phyloP scores from a whole-genome alignment of 1,284 basidiomycete genomes.

The Singerocomus inundabilis region DNA sequence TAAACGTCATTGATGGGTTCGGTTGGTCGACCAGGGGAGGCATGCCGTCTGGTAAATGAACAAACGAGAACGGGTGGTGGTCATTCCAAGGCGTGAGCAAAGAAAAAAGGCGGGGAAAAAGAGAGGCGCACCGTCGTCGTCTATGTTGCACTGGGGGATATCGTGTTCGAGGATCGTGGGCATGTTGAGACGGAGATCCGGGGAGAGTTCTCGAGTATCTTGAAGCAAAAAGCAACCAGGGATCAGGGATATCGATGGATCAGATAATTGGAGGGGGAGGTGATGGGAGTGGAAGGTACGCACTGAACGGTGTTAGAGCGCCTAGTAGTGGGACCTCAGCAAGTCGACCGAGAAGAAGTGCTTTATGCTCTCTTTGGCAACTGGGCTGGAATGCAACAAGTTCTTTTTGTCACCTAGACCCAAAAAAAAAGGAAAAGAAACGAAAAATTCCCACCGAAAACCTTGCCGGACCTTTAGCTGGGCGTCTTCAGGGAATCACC shows the following conservation, averaged over 20 bases:
- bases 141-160: slow-evolving; percentile 14
- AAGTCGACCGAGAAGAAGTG: slow-evolving; percentile 23
- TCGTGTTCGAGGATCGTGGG: slow-evolving; percentile 30
- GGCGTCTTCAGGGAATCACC: slow-evolving; percentile 11
- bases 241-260: slow-evolving; percentile 13
- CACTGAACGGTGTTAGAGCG: slow-evolving; percentile 31
- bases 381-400: slow-evolving; percentile 30
- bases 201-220: not conserved
- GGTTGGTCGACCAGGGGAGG: slow-evolving; percentile 52
- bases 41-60: slow-evolving; percentile 40
- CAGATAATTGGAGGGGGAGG: slow-evolving; percentile 4
- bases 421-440: too few species aligned
- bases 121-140: slow-evolving; percentile 34
- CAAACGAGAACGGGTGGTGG: slow-evolving; percentile 12
- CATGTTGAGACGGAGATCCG: slow-evolving; percentile 14
- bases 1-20: slow-evolving; percentile 46
- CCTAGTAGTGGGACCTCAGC: slow-evolving; percentile 18
- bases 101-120: too few species aligned
- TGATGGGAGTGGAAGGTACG: slow-evolving; percentile 9
- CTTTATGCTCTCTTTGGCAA: slow-evolving; percentile 39
- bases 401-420: too few species aligned
- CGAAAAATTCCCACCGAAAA: slow-evolving; percentile 36
- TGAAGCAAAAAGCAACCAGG: not conserved
- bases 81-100: not conserved
- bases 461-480: slow-evolving; percentile 15